These are phyloP conservation scores for Phytophthora meadii DNA, from an alignment of 352 stramenopile genomes.

Conservation along the genomic window DNA sequence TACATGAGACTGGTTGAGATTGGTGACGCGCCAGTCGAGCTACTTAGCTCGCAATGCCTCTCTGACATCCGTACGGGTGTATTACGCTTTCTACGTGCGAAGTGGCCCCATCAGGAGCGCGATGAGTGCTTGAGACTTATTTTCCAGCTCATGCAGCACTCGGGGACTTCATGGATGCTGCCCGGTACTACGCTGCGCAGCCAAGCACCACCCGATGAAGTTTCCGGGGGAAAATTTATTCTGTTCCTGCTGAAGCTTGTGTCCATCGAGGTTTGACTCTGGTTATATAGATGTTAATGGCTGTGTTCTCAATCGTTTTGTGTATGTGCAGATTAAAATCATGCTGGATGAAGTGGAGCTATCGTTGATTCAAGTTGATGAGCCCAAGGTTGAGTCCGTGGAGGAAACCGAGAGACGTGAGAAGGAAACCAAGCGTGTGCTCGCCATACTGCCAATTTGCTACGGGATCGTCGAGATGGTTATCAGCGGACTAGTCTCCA, in stretches of 20 bases:
- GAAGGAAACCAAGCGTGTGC: constrained; percentile 59
- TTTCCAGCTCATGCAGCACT: constrained; percentile 67
- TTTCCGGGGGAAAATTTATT: constrained; percentile 75
- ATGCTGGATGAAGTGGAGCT: constrained; percentile 87
- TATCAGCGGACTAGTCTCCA: constrained; percentile 69
- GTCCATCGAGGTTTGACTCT: constrained; percentile 68
- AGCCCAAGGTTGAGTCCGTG: constrained; percentile 51
- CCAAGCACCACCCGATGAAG: constrained; percentile 55
- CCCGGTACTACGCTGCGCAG: constrained; percentile 59
- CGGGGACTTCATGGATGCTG: constrained; percentile 69
- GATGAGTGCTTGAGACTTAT: constrained; percentile 70
- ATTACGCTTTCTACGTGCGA: constrained; percentile 67
- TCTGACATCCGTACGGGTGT: constrained; percentile 65
- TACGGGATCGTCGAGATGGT: constrained; percentile 80
- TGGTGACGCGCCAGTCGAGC: constrained; percentile 43
- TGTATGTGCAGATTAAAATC: constrained; percentile 70
- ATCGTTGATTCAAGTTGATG: constrained; percentile 72
- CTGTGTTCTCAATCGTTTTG: background rate
- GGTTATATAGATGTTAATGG: background rate
- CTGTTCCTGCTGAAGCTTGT: constrained; percentile 81
- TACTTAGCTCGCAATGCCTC: constrained; percentile 64
- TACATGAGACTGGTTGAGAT: constrained; percentile 63
- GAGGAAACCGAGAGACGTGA: constrained; percentile 54
- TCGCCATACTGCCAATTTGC: constrained; percentile 74
- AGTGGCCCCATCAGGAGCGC: constrained; percentile 77